Evolutionary conservation across 371 early-diverging fungal genomes (phyloP), one percentile per base, ranked within the genome.

Genomic region (Furculomyces boomerangus): DNA sequence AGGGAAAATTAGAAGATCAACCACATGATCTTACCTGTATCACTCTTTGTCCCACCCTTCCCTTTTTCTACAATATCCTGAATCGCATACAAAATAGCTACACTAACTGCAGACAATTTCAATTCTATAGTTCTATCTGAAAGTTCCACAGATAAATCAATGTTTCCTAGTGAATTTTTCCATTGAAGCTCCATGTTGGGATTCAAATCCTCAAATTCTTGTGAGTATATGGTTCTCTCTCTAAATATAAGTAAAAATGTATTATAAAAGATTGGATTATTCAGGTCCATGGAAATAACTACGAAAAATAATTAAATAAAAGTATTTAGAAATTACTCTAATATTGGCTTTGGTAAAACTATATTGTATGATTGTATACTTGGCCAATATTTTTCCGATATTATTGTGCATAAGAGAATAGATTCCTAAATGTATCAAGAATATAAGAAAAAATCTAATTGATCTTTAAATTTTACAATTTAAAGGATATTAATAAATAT

Each of bases 171-270:
- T 8, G 71, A 53, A 26, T 67, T 56, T 14, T 70, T 57, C 65
- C 79, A 66, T 13, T 63, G 60, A 24, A 79, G 70, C 26, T 65
- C 65, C 7, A 76, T 65, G 1, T 71, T 70, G 0, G 74, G 74
- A 39, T 68, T 71, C 7, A 69, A 51, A 1, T 46, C 14, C 40
- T 68, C 60, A 32, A 64, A 77, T 10, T 56, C 64, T 0, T 52
- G 50, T 1, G 57, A 63, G 39, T 63, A 78, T 35, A 10, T 16
- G 16, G 7, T 35, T 35, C 35, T 7, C 7, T 10, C 16, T 16
- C 35, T 35, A 35, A 35, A 35, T 35, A 16, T 7, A 10, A 10
- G 7, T 10, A 35, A 35, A 7, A 35, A 35, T 10, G 35, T 10
- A 10, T 35, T 35, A 10, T 10, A 16, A 35, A 10, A 16, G 35